A percentile compares a stretch with the other conserved stretches of the same genome.
Conservation (phyloP, 768 basidiomycete genomes). For the Punctularia strigosozonata region DNA sequence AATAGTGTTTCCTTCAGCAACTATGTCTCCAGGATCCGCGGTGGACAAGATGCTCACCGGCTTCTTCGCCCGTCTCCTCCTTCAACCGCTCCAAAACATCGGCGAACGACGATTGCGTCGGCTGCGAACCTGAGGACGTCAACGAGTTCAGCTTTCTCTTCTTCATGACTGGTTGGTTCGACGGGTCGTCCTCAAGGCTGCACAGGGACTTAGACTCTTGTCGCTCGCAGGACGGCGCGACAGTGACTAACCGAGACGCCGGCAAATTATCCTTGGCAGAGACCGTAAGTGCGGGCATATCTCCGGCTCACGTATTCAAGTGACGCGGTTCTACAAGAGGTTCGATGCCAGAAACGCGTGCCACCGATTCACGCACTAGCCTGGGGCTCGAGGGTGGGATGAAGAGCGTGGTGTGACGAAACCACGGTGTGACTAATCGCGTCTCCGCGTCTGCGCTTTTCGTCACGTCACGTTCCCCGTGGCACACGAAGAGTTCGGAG, state of each 20-base stretch:
- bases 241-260: constrained; percentile 9
- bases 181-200: background rate
- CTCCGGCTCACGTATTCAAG: no score
- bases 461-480: no score
- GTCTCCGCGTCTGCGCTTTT: no score
- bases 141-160: constrained; percentile 37
- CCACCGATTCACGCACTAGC: no score
- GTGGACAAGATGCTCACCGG: constrained; percentile 23
- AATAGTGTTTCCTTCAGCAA: constrained; percentile 1
- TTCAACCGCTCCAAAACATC: constrained; percentile 54
- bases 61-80: constrained; percentile 32
- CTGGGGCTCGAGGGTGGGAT: no score
- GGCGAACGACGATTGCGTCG: constrained; percentile 39
- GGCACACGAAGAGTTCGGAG: no score
- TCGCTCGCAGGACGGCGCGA: background rate
- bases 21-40: background rate
- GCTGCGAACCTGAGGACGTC: constrained; percentile 27
- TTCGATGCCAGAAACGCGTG: no score
- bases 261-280: constrained; percentile 9
- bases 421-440: no score
- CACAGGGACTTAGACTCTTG: background rate
- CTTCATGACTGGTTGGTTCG: constrained; percentile 33
- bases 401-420: no score
- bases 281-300: background rate
- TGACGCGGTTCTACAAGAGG: no score